Conservation (phyloP, 2,329 filamentous ascomycete species). For the Eutypella sp. region DNA sequence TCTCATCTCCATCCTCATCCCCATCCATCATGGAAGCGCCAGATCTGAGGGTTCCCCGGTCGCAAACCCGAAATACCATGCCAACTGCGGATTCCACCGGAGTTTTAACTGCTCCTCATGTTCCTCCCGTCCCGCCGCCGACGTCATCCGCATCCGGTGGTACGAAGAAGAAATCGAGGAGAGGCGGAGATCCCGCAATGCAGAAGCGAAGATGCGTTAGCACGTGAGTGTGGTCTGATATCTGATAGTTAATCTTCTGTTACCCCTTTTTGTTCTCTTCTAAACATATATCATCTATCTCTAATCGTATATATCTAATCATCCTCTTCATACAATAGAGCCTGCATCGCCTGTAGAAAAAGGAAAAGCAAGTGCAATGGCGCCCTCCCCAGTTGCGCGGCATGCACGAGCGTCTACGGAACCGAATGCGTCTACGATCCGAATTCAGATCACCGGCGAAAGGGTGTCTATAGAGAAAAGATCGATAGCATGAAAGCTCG, state of each 20-base stretch:
- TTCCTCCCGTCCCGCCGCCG: too few species aligned
- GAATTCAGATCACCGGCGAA: conserved; percentile 90
- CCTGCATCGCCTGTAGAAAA: conserved; percentile 73
- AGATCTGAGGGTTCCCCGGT: conserved; percentile 16
- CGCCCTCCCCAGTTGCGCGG: conserved; percentile 83
- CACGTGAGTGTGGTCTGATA: conserved; percentile 40
- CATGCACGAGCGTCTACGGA: conserved; percentile 90
- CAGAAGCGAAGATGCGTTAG: conserved; percentile 74
- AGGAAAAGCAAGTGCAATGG: conserved; percentile 90
- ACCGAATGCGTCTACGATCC: conserved; percentile 93
- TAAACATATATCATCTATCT: neutral
- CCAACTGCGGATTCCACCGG: conserved; percentile 10
- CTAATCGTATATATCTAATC: neutral
- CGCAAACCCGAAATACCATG: conserved; percentile 12
- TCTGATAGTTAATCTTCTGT: too few species aligned
- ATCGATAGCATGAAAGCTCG: conserved; percentile 81
- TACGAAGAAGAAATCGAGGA: conserved; percentile 47
- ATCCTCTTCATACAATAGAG: too few species aligned
- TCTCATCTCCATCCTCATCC: neutral
- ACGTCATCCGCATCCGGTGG: too few species aligned
- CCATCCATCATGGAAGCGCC: conserved; percentile 17
- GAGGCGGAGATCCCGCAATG: conserved; percentile 39
- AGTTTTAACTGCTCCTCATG: conserved; percentile 10
- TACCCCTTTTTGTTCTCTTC: too few species aligned
- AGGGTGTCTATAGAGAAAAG: conserved; percentile 95